Conservation (phyloP, 352 stramenopile genomes). For the Phytopythium delawarense region DNA sequence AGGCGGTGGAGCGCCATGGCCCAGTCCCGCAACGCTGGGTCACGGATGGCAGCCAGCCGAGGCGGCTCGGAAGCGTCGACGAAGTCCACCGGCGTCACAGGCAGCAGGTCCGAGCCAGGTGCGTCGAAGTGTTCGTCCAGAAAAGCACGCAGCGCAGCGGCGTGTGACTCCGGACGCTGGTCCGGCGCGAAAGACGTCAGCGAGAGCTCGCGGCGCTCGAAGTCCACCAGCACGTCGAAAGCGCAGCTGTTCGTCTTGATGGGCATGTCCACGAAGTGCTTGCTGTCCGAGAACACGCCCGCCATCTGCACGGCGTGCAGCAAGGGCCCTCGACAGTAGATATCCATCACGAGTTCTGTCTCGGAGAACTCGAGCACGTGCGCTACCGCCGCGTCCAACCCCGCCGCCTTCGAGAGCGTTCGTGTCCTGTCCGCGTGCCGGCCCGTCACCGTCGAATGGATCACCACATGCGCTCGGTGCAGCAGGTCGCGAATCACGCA, state of each 20-base stretch:
- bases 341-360: slow-evolving; percentile 59
- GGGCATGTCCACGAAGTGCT: slow-evolving; percentile 93
- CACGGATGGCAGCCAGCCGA: slow-evolving; percentile 47
- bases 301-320: slow-evolving; percentile 71
- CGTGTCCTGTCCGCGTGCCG: not conserved
- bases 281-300: slow-evolving; percentile 85
- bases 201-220: slow-evolving; percentile 44
- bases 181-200: slow-evolving; percentile 43
- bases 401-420: not conserved
- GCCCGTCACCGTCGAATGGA: not conserved
- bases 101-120: slow-evolving; percentile 67
- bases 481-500: not conserved
- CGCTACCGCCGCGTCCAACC: not conserved
- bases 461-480: slow-evolving; percentile 1
- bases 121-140: slow-evolving; percentile 81
- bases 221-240: slow-evolving; percentile 70
- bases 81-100: slow-evolving; percentile 69
- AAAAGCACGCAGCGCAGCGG: slow-evolving; percentile 51
- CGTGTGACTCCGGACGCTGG: slow-evolving; percentile 18
- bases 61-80: slow-evolving; percentile 45
- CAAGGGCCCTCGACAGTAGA: slow-evolving; percentile 67
- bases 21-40: slow-evolving; percentile 55
- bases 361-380: slow-evolving; percentile 26
- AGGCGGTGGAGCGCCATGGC: slow-evolving; percentile 65
- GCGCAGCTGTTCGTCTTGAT: slow-evolving; percentile 76